Conservation (phyloP, 352 stramenopile species). For the Pythium scleroteichum region DNA sequence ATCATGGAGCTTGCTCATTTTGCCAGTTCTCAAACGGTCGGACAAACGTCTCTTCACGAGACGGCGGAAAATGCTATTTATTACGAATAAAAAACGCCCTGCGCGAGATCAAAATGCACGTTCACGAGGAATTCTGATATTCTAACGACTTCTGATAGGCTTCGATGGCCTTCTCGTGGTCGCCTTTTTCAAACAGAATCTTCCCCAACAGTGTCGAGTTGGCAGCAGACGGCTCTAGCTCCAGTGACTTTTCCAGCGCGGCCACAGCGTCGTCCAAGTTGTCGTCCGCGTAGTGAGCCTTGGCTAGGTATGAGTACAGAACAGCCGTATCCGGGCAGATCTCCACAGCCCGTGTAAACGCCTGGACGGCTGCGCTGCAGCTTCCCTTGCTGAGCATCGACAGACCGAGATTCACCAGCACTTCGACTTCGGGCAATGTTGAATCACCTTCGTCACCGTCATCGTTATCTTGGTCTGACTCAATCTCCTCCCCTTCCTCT, state of each 20-base stretch:
- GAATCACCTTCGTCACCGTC: conserved; percentile 69
- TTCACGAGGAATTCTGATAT: conserved; percentile 22
- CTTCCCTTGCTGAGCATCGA: conserved; percentile 86
- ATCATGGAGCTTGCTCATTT: neutral
- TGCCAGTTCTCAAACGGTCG: neutral
- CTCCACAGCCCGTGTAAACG: conserved; percentile 82
- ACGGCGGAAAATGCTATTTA: too few relatives aligned
- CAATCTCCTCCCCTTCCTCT: conserved; percentile 23
- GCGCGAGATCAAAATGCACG: conserved; percentile 2
- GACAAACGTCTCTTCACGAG: neutral
- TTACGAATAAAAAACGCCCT: neutral
- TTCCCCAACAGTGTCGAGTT: conserved; percentile 86
- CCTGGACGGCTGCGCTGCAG: conserved; percentile 71
- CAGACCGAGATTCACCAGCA: conserved; percentile 77
- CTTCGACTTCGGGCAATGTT: conserved; percentile 74
- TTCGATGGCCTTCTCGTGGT: conserved; percentile 84
- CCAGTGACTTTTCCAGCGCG: conserved; percentile 63
- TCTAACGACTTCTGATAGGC: conserved; percentile 84
- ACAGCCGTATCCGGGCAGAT: conserved; percentile 72
- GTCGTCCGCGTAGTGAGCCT: conserved; percentile 82
- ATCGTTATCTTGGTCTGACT: conserved; percentile 30
- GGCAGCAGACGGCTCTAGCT: conserved; percentile 74
- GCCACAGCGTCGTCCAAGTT: conserved; percentile 77
- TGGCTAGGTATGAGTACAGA: conserved; percentile 79
- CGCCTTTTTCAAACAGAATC: conserved; percentile 87